A percentile compares a stretch with the other conserved stretches of the same genome.
Evolutionary conservation across 352 stramenopile genomes (phyloP).

Genomic region (Phytophthora tubulina): DNA sequence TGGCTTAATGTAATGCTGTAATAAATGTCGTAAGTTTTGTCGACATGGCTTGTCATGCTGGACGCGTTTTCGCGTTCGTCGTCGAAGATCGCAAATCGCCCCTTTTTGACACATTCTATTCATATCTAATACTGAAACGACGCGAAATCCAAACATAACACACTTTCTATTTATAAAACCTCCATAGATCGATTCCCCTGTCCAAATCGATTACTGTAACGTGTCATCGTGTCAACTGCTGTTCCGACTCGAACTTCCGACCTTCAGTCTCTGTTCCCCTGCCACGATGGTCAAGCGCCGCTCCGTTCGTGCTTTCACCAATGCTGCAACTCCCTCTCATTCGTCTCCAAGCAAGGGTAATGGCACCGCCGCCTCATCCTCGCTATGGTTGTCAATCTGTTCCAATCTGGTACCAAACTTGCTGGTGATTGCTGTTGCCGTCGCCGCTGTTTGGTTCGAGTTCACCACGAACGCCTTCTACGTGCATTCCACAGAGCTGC

Average conservation of each 20-base stretch:
- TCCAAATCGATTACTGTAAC: conserved; percentile 10
- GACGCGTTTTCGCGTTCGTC: background rate
- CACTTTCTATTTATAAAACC: background rate
- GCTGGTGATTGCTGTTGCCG: conserved; percentile 50
- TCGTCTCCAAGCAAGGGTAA: conserved; percentile 10
- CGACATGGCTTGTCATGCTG: background rate
- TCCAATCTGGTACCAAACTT: conserved; percentile 46
- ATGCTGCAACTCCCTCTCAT: background rate
- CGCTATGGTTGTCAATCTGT: conserved; percentile 32
- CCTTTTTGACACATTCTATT: background rate
- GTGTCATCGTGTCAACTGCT: conserved; percentile 30
- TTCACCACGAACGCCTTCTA: conserved; percentile 65
- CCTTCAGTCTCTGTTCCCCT: conserved; percentile 30
- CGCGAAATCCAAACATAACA: conserved; percentile 1
- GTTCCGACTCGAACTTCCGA: conserved; percentile 34
- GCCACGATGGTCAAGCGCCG: conserved; percentile 29
- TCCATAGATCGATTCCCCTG: conserved; percentile 4
- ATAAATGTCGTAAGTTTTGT: background rate
- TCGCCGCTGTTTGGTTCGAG: conserved; percentile 57
- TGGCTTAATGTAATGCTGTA: background rate
- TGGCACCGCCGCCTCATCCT: conserved; percentile 6
- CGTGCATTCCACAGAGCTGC: conserved; percentile 53
- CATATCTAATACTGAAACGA: conserved; percentile 31
- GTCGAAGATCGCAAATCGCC: background rate
- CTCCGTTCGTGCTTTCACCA: conserved; percentile 4